These are phyloP conservation scores for Pseudogymnoascus sp. DNA, from an alignment of 2,329 filamentous ascomycete genomes.

Conservation along the genomic window DNA sequence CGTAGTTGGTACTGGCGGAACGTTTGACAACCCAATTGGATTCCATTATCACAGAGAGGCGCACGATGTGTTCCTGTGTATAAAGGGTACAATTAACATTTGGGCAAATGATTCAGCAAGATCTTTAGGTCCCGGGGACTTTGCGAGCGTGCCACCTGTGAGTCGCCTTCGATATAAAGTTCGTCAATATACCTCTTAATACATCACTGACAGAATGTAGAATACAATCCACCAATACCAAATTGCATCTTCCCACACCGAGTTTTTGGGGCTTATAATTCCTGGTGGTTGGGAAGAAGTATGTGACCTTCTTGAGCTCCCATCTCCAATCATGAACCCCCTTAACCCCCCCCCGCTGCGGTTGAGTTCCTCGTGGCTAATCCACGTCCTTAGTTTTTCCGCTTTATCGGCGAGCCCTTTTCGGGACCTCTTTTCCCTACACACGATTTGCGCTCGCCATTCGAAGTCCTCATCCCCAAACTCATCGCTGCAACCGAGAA, in stretches of 20 bases:
- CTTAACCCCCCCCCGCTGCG: neutral
- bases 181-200: slow-evolving; percentile 7
- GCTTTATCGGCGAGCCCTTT: slow-evolving; percentile 48
- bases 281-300: slow-evolving; percentile 51
- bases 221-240: slow-evolving; percentile 49
- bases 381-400: slow-evolving; percentile 41
- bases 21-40: slow-evolving; percentile 30
- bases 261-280: slow-evolving; percentile 46
- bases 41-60: slow-evolving; percentile 52
- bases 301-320: neutral
- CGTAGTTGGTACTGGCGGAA: slow-evolving; percentile 22
- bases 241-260: slow-evolving; percentile 46
- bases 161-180: slow-evolving; percentile 15
- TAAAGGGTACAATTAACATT: slow-evolving; percentile 48
- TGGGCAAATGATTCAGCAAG: slow-evolving; percentile 52
- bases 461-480: slow-evolving; percentile 45
- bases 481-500: slow-evolving; percentile 48
- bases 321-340: neutral
- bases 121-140: slow-evolving; percentile 48
- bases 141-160: slow-evolving; percentile 51
- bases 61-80: slow-evolving; percentile 50
- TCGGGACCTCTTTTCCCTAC: slow-evolving; percentile 43
- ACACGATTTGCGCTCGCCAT: slow-evolving; percentile 44
- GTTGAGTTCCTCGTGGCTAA: neutral
- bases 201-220: slow-evolving; percentile 23